Percentiles rank a stretch among this genome's conserved stretches.
Evolutionary conservation across 2,329 filamentous ascomycete genomes (phyloP).

Genomic region (Colletotrichum orbiculare): DNA sequence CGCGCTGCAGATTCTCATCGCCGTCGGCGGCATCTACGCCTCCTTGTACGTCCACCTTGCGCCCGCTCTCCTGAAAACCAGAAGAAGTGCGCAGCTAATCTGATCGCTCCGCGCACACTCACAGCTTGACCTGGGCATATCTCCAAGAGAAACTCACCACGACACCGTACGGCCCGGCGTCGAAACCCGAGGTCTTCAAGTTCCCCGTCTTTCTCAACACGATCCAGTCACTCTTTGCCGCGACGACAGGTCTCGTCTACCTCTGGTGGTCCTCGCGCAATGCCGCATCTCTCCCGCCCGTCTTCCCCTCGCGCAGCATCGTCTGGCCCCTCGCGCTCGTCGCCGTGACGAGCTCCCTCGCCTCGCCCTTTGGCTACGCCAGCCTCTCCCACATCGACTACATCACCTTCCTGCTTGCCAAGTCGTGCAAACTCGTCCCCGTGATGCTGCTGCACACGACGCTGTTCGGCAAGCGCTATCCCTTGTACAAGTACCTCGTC

Average conservation of each 20-base stretch:
- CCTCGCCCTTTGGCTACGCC: slow-evolving; percentile 96
- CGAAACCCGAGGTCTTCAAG: slow-evolving; percentile 81
- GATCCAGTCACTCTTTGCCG: slow-evolving; percentile 90
- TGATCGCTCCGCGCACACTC: background rate
- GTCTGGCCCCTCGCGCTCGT: slow-evolving; percentile 84
- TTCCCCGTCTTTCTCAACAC: slow-evolving; percentile 97
- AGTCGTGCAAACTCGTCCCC: slow-evolving; percentile 98
- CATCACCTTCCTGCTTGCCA: slow-evolving; percentile 96
- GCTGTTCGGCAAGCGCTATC: slow-evolving; percentile 88
- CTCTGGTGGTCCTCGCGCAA: slow-evolving; percentile 72
- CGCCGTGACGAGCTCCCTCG: slow-evolving; percentile 84
- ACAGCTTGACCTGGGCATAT: slow-evolving; percentile 91
- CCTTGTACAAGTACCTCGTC: slow-evolving; percentile 95
- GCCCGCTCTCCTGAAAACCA: background rate
- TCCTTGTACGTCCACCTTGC: slow-evolving; percentile 77
- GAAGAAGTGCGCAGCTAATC: background rate
- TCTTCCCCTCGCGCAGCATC: slow-evolving; percentile 83
- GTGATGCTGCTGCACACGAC: slow-evolving; percentile 98
- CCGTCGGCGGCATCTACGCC: slow-evolving; percentile 94
- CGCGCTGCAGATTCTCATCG: slow-evolving; percentile 80
- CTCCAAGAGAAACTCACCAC: slow-evolving; percentile 98
- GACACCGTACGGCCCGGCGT: slow-evolving; percentile 78
- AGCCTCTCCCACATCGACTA: slow-evolving; percentile 95
- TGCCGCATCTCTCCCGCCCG: slow-evolving; percentile 63
- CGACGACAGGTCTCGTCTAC: slow-evolving; percentile 84